These are phyloP conservation scores for Kodamaea lidongshanica DNA, from an alignment of 805 yeast species.

Conservation along the genomic window DNA sequence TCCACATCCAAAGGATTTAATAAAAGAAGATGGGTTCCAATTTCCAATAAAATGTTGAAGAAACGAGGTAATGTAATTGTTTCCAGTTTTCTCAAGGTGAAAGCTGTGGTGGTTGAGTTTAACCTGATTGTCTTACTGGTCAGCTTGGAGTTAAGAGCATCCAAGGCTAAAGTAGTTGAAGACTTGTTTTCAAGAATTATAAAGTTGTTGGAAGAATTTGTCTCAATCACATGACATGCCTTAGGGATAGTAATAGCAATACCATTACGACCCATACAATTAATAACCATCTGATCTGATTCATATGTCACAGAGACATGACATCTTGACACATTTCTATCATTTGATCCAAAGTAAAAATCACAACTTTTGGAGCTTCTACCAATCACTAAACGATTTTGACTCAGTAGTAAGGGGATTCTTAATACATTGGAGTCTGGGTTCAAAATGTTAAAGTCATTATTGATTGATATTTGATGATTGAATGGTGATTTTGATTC, in stretches of 20 bases:
- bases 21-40: constrained; percentile 58
- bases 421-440: constrained; percentile 28
- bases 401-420: constrained; percentile 36
- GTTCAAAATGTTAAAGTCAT: constrained; percentile 30
- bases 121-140: constrained; percentile 34
- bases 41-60: constrained; percentile 57
- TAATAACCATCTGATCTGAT: constrained; percentile 42
- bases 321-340: constrained; percentile 59
- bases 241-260: constrained; percentile 59
- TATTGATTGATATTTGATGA: constrained; percentile 16
- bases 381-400: constrained; percentile 46
- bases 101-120: constrained; percentile 43
- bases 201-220: constrained; percentile 17
- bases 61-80: constrained; percentile 57
- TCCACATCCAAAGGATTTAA: constrained; percentile 44
- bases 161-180: constrained; percentile 16
- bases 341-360: constrained; percentile 40
- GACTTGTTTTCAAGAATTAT: constrained; percentile 18
- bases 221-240: constrained; percentile 27
- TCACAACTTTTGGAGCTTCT: constrained; percentile 61
- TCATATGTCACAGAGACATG: constrained; percentile 52
- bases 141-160: constrained; percentile 10
- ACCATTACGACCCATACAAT: constrained; percentile 83
- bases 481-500: not conserved
- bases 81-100: constrained; percentile 57